These are phyloP conservation scores for Musa beccarii DNA, from an alignment of 176 grass and related monocot species.

Conservation along the genomic window DNA sequence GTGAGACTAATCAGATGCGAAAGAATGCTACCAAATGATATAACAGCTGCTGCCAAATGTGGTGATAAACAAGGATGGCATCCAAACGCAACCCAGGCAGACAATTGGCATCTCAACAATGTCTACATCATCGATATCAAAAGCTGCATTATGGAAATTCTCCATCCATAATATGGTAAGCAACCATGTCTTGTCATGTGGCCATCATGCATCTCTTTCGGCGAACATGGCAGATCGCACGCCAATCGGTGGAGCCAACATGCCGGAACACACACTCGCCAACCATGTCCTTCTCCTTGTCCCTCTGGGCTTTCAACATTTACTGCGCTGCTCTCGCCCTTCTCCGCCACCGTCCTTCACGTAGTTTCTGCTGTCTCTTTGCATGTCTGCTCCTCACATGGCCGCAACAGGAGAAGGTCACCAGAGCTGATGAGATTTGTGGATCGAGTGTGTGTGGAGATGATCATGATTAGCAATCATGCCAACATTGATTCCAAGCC, in stretches of 20 bases:
- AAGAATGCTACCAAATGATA: too few relatives aligned
- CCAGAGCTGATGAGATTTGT: too few relatives aligned
- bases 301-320: neutral
- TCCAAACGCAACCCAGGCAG: too few relatives aligned
- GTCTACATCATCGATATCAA: neutral
- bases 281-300: neutral
- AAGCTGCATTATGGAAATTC: neutral
- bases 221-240: neutral
- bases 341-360: too few relatives aligned
- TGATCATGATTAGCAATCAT: neutral
- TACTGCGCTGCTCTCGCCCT: too few relatives aligned
- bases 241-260: neutral
- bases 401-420: too few relatives aligned
- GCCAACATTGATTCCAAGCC: neutral
- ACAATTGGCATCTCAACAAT: neutral
- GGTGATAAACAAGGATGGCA: too few relatives aligned
- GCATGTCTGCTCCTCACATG: too few relatives aligned
- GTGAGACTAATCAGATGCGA: too few relatives aligned
- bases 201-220: conserved; percentile 1
- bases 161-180: neutral
- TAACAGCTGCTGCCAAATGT: too few relatives aligned
- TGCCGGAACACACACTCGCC: neutral
- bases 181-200: neutral
- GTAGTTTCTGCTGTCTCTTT: too few relatives aligned
- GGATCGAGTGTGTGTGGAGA: neutral